A percentile compares a stretch with the other conserved stretches of the same genome.
Evolutionary conservation across 164 flowering plant species (phyloP).

Genomic region (Umbilicus rupestris): DNA sequence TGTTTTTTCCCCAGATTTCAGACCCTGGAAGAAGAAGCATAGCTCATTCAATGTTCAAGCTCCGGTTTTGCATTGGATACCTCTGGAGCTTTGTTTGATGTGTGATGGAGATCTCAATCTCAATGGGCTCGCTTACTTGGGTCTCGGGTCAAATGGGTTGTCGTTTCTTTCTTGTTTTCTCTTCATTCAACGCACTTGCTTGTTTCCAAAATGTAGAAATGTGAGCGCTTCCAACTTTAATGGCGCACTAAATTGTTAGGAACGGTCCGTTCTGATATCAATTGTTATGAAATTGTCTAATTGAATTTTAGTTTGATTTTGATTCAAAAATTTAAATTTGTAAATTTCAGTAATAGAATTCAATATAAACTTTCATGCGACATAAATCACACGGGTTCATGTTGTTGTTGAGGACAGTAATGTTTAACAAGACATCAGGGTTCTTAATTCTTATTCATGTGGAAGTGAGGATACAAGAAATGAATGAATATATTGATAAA

Average conservation of each 20-base stretch:
- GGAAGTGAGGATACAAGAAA: conserved; percentile 14
- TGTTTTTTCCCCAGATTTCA: neutral
- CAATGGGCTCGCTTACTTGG: neutral
- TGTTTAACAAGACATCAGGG: too few relatives aligned
- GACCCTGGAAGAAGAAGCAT: neutral
- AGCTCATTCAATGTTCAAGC: neutral
- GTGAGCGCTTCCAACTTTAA: neutral
- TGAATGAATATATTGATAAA: conserved; percentile 26
- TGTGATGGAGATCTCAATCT: neutral
- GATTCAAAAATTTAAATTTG: too few relatives aligned
- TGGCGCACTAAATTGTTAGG: too few relatives aligned
- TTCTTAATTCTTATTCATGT: neutral
- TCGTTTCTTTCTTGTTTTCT: neutral
- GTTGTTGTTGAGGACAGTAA: too few relatives aligned
- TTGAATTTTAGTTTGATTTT: too few relatives aligned
- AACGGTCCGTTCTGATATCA: too few relatives aligned
- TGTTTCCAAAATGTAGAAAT: neutral
- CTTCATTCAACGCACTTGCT: neutral
- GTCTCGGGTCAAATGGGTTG: neutral
- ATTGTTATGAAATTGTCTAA: too few relatives aligned
- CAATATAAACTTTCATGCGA: too few relatives aligned
- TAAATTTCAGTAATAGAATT: too few relatives aligned
- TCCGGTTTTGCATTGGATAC: neutral
- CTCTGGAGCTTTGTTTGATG: neutral
- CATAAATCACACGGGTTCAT: too few relatives aligned